Evolutionary conservation across 495 filamentous ascomycete species (phyloP).

Genomic region (Aspergillus avenaceus): DNA sequence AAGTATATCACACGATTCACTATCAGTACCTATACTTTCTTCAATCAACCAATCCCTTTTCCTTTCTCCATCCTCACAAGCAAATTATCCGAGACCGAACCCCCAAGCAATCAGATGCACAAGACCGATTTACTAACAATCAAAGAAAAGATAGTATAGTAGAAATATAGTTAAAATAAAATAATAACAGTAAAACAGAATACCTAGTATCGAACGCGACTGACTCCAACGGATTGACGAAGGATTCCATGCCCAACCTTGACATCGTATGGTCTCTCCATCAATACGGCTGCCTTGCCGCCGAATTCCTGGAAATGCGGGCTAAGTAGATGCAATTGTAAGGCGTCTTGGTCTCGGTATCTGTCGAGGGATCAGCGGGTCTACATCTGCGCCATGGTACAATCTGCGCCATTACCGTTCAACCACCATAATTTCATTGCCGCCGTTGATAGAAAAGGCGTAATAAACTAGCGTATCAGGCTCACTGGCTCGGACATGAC

Average conservation of each 20-base stretch:
- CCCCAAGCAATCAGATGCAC: too few species aligned
- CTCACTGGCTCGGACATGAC: constrained; percentile 27
- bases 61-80: too few species aligned
- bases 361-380: constrained; percentile 3
- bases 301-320: constrained; percentile 27
- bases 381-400: neutral
- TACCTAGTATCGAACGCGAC: constrained; percentile 4
- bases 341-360: constrained; percentile 28
- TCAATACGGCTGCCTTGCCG: constrained; percentile 15
- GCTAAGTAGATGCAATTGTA: constrained; percentile 21
- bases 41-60: too few species aligned
- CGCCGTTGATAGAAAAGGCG: constrained; percentile 20
- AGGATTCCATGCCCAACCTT: constrained; percentile 20
- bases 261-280: constrained; percentile 25
- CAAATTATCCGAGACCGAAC: too few species aligned
- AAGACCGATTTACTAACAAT: neutral
- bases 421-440: constrained; percentile 30
- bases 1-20: neutral
- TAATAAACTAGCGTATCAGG: constrained; percentile 34
- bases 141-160: neutral
- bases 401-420: constrained; percentile 19
- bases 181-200: neutral
- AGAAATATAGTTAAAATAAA: neutral
- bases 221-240: constrained; percentile 18
- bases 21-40: too few species aligned